These are phyloP conservation scores for Acanthamoeba healyi DNA, from an alignment of 208 protist genomes.

Conservation along the genomic window DNA sequence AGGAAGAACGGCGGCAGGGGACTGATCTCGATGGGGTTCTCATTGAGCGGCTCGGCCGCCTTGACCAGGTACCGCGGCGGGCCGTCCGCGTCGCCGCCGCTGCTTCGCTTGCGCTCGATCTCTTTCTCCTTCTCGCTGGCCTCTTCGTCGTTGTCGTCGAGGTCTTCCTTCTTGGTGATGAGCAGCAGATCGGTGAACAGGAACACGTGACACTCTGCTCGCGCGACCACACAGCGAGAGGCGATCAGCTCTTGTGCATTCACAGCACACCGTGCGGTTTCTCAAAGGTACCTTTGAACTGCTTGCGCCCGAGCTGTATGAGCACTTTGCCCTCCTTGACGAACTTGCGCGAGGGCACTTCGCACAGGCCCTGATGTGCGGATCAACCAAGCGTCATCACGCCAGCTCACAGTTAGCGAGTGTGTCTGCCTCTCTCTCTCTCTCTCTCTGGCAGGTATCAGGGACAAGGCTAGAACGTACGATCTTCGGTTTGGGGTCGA, in stretches of 20 bases:
- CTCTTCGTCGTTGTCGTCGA: not conserved
- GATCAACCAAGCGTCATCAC: not conserved
- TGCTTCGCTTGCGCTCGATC: not conserved
- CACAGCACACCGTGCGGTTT: no score
- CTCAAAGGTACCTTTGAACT: slow-evolving; percentile 20
- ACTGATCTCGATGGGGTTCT: slow-evolving; percentile 46
- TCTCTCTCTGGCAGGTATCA: no score
- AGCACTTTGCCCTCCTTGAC: slow-evolving; percentile 7
- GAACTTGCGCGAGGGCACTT: slow-evolving; percentile 5
- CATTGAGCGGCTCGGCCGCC: slow-evolving; percentile 21
- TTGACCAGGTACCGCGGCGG: slow-evolving; percentile 9
- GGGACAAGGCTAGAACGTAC: not conserved
- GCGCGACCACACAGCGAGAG: not conserved
- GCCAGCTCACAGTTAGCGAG: no score
- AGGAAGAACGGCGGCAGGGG: slow-evolving; percentile 2
- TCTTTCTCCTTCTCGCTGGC: not conserved
- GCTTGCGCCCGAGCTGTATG: slow-evolving; percentile 19
- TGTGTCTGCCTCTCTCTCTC: no score
- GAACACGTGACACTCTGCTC: slow-evolving; percentile 14
- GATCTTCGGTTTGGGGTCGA: slow-evolving; percentile 26
- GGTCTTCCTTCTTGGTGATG: not conserved
- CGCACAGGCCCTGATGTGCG: slow-evolving; percentile 10
- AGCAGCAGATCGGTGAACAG: slow-evolving; percentile 41
- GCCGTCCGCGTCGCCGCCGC: no score
- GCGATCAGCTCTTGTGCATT: no score